These are phyloP conservation scores for Paraphaeosphaeria minitans DNA, from an alignment of 2,329 filamentous ascomycete genomes.

Conservation along the genomic window DNA sequence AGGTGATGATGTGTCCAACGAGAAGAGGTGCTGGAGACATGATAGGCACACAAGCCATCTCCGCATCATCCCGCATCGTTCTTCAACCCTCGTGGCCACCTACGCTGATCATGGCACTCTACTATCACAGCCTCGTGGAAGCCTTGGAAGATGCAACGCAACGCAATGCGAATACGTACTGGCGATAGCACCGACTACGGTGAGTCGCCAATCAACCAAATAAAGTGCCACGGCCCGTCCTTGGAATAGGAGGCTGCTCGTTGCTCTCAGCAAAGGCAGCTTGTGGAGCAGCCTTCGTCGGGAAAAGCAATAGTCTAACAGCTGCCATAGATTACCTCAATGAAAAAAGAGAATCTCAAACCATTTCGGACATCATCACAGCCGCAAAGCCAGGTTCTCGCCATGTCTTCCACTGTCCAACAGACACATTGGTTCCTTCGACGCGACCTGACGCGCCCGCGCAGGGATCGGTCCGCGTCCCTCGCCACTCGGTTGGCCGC, in stretches of 20 bases:
- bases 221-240: not conserved
- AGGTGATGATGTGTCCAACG: too few species aligned
- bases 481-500: not conserved
- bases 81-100: too few species aligned
- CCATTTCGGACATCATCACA: too few species aligned
- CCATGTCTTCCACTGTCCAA: not conserved
- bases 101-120: too few species aligned
- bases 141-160: not conserved
- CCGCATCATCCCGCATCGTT: too few species aligned
- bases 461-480: slow-evolving; percentile 3
- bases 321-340: not conserved
- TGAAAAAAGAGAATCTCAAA: not conserved
- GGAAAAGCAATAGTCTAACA: not conserved
- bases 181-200: not conserved
- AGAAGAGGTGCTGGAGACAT: too few species aligned
- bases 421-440: not conserved
- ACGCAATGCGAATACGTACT: not conserved
- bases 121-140: not conserved
- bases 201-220: not conserved
- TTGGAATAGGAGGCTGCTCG: not conserved
- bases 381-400: not conserved
- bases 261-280: not conserved
- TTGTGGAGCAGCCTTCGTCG: not conserved
- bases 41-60: too few species aligned
- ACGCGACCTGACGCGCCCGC: slow-evolving; percentile 3